phyloP scores from a whole-genome alignment of 371 early-diverging fungal genomes.

The Chytridium lagenaria region DNA sequence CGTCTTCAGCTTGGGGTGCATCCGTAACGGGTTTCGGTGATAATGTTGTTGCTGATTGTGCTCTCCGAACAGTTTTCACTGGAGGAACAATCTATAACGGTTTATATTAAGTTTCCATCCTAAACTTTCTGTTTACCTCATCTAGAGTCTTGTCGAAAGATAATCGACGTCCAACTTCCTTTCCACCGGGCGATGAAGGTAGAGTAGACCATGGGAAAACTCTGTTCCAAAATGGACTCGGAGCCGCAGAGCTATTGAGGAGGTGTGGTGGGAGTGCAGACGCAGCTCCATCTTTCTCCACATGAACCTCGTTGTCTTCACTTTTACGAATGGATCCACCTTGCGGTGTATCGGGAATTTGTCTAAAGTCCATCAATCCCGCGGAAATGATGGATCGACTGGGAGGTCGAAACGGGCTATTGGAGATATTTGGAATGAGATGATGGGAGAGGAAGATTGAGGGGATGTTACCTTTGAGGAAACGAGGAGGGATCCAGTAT shows the following conservation, averaged over 20 bases:
- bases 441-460: neutral
- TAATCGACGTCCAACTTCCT: neutral
- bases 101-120: neutral
- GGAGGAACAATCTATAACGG: neutral
- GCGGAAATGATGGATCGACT: neutral
- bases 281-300: too few relatives aligned
- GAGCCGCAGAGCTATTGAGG: too few relatives aligned
- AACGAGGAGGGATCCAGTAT: slow-evolving; percentile 1
- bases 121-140: neutral
- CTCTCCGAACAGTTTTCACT: neutral
- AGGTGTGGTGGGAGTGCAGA: too few relatives aligned
- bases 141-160: neutral
- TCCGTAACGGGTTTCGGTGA: neutral
- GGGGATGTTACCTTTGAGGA: neutral
- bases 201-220: slow-evolving; percentile 8
- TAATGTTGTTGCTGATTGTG: neutral
- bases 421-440: neutral
- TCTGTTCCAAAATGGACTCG: slow-evolving; percentile 11
- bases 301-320: neutral
- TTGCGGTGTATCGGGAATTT: neutral
- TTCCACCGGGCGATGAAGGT: neutral
- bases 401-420: neutral
- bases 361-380: slow-evolving; percentile 4
- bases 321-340: too few relatives aligned
- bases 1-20: neutral